Evolutionary conservation across 75 land plant genomes (phyloP), one percentile per base, ranked within the genome.

Genomic region (Cupressus sempervirens): DNA sequence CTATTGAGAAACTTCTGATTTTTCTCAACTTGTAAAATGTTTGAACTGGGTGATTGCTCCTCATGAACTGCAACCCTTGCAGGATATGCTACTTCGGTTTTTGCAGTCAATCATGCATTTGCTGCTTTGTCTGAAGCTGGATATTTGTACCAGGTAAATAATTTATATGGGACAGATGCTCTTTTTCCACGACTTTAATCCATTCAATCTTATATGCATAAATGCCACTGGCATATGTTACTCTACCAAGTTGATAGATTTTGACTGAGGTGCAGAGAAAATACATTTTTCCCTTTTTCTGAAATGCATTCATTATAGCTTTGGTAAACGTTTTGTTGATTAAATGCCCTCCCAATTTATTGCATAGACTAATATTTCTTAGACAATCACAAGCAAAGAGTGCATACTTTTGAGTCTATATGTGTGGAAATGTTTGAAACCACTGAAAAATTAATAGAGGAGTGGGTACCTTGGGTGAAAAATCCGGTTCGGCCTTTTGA

Each of bases 31-130:
- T n/a, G n/a, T n/a, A n/a, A n/a, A n/a, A n/a, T n/a, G n/a, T n/a
- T n/a, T 94, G n/a, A 90, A 91, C 82, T 95, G 97, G 97, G 97
- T 95, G 75, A 84, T 94, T 79, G 92, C 92, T 29, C 96, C 96
- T 20, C 96, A 91, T 87, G 94, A 95, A 50, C 83, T 95, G 72
- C 97, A 92, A 32, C 26, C 68, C 38, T 82, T 30, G 92, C 87
- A 40, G 96, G 93, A 12, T 74, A 65, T 83, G 96, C 96, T 41
- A 76, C 86, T 58, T 90, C 93, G 30, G 85, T 92, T 62, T 92
- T 93, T 70, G 81, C 85, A 34, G 89, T 92, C 86, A 95, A 95
- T 56, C 90, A 94, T 18, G 89, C 94, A 29, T 91, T 94, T 76
- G 86, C 94, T 81, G 90, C 94, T 76, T 83, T 94, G 20, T 88